Evolutionary conservation across 1,284 basidiomycete genomes (phyloP).

Genomic region (Heimioporus punctisporus): DNA sequence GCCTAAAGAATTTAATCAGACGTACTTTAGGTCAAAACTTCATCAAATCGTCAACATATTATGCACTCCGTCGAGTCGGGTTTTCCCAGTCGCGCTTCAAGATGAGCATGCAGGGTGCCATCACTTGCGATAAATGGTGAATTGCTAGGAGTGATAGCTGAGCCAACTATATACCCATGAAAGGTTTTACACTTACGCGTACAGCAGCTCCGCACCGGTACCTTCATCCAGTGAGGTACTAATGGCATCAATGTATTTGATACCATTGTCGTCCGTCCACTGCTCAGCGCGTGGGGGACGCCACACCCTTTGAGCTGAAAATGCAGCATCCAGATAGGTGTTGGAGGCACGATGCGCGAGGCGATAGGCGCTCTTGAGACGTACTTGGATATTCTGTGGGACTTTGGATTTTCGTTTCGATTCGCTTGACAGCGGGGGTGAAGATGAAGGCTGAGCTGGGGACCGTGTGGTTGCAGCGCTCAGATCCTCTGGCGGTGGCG

Average conservation of each 20-base stretch:
- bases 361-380: slow-evolving; percentile 16
- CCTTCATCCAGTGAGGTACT: slow-evolving; percentile 39
- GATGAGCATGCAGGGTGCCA: slow-evolving; percentile 50
- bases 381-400: slow-evolving; percentile 11
- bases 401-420: slow-evolving; percentile 12
- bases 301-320: slow-evolving; percentile 3
- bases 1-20: no score
- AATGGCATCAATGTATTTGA: slow-evolving; percentile 26
- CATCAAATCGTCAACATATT: neutral
- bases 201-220: slow-evolving; percentile 51
- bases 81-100: slow-evolving; percentile 56
- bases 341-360: slow-evolving; percentile 19
- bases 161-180: neutral
- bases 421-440: neutral
- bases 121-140: slow-evolving; percentile 57
- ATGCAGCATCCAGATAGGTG: slow-evolving; percentile 2
- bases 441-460: neutral
- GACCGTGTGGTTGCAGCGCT: neutral
- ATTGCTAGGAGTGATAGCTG: slow-evolving; percentile 37
- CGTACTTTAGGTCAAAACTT: no score
- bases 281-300: slow-evolving; percentile 7
- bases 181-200: slow-evolving; percentile 45
- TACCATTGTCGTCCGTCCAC: slow-evolving; percentile 18
- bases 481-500: neutral
- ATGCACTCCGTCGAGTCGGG: slow-evolving; percentile 30